These are phyloP conservation scores for Phaeotremella skinneri DNA, from an alignment of 768 basidiomycete genomes.

Conservation along the genomic window DNA sequence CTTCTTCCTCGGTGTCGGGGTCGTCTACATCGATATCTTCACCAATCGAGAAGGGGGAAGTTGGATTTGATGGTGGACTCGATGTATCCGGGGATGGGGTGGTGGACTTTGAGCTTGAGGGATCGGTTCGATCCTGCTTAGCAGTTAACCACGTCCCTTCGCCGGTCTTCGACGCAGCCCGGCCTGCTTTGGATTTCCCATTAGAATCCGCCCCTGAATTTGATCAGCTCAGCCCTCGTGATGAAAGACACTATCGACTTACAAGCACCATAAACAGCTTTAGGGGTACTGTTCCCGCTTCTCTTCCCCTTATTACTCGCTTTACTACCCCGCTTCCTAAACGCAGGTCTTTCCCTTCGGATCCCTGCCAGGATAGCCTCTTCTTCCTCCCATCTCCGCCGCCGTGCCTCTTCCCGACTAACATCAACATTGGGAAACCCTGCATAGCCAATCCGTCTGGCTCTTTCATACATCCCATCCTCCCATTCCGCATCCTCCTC, in stretches of 20 bases:
- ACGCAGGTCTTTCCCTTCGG: conserved; percentile 57
- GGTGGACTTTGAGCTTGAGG: conserved; percentile 14
- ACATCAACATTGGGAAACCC: conserved; percentile 86
- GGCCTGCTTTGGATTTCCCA: neutral
- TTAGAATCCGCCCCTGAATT: conserved; percentile 42
- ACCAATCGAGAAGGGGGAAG: conserved; percentile 39
- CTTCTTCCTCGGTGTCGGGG: conserved; percentile 33
- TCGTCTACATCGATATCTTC: conserved; percentile 29
- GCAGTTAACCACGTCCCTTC: conserved; percentile 7
- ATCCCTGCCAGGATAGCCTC: conserved; percentile 75
- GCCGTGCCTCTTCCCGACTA: conserved; percentile 68
- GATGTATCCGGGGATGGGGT: conserved; percentile 1
- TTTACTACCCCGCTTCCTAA: conserved; percentile 39
- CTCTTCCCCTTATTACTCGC: conserved; percentile 25
- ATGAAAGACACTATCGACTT: conserved; percentile 15
- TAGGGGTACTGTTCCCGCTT: conserved; percentile 18
- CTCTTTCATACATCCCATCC: conserved; percentile 72
- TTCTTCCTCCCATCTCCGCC: conserved; percentile 75
- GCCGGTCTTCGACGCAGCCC: conserved; percentile 1
- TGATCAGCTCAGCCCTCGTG: neutral
- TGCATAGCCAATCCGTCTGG: conserved; percentile 79
- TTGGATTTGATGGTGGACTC: conserved; percentile 13
- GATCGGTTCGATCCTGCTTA: neutral
- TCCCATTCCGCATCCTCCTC: conserved; percentile 59
- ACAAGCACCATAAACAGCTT: conserved; percentile 46